phyloP scores from a whole-genome alignment of 306 rosid species.

The Rosa lucieae region DNA sequence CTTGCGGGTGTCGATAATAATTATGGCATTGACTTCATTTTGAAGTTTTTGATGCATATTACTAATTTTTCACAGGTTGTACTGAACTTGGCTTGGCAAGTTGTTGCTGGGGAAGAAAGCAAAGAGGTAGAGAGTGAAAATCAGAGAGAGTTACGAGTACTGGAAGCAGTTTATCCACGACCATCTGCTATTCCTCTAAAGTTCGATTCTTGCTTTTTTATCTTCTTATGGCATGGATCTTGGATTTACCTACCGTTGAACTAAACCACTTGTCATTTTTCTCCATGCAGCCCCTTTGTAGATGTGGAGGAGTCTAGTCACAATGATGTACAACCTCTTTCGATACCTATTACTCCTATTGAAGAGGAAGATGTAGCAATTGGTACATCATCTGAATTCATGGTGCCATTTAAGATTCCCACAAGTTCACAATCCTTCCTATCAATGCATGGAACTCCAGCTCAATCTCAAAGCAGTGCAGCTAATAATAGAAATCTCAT shows the following conservation, averaged over 20 bases:
- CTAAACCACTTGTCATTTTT: conserved; percentile 10
- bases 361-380: conserved; percentile 75
- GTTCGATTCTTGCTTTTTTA: conserved; percentile 46
- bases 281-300: conserved; percentile 52
- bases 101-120: conserved; percentile 92
- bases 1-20: neutral
- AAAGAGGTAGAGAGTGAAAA: conserved; percentile 56
- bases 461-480: conserved; percentile 28
- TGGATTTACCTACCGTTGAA: conserved; percentile 11
- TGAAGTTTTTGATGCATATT: neutral
- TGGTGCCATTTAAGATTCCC: conserved; percentile 23
- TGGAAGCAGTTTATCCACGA: conserved; percentile 91
- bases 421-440: conserved; percentile 31
- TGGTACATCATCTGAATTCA: conserved; percentile 36
- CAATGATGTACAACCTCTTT: conserved; percentile 38
- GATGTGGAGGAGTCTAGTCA: conserved; percentile 44
- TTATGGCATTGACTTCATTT: neutral
- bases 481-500: conserved; percentile 20
- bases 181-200: conserved; percentile 83
- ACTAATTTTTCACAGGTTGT: conserved; percentile 46
- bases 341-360: conserved; percentile 76
- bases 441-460: conserved; percentile 33
- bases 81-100: conserved; percentile 66
- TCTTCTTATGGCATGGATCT: neutral
- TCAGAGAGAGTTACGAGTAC: conserved; percentile 86